A percentile compares a stretch with the other conserved stretches of the same genome.
phyloP scores from a whole-genome alignment of 2,329 filamentous ascomycete genomes.

The Ciborinia camelliae region DNA sequence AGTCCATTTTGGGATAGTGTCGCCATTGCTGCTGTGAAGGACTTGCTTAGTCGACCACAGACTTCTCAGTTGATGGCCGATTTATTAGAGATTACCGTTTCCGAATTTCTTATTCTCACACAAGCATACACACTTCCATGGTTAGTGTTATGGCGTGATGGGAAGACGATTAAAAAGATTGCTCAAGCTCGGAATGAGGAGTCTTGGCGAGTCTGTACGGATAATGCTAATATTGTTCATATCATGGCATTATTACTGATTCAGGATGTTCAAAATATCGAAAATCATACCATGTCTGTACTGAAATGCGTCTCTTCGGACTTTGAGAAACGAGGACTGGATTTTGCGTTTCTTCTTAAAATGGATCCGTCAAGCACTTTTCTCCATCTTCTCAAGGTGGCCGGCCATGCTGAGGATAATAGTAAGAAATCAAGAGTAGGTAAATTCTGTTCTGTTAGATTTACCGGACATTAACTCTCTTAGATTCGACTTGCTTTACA shows the following conservation, averaged over 20 bases:
- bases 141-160: slow-evolving; percentile 74
- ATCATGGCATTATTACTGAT: slow-evolving; percentile 58
- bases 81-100: slow-evolving; percentile 70
- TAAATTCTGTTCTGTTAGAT: not conserved
- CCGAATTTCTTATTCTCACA: slow-evolving; percentile 70
- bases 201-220: slow-evolving; percentile 52
- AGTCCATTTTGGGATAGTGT: slow-evolving; percentile 86
- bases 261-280: slow-evolving; percentile 55
- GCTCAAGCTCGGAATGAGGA: slow-evolving; percentile 71
- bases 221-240: slow-evolving; percentile 53
- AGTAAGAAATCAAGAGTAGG: slow-evolving; percentile 56
- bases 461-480: not conserved
- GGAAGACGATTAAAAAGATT: slow-evolving; percentile 76
- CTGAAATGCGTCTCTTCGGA: slow-evolving; percentile 66
- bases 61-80: slow-evolving; percentile 78
- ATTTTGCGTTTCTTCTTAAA: slow-evolving; percentile 62
- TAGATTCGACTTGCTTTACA: slow-evolving; percentile 38
- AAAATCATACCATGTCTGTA: slow-evolving; percentile 64
- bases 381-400: slow-evolving; percentile 76
- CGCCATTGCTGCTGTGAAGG: slow-evolving; percentile 77
- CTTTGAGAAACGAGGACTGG: slow-evolving; percentile 58
- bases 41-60: slow-evolving; percentile 76
- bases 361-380: slow-evolving; percentile 72
- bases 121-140: slow-evolving; percentile 82
- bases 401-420: slow-evolving; percentile 65